Evolutionary conservation across 2,329 filamentous ascomycete species (phyloP), one percentile per base, ranked within the genome.

Genomic region (Diaporthe sp.): DNA sequence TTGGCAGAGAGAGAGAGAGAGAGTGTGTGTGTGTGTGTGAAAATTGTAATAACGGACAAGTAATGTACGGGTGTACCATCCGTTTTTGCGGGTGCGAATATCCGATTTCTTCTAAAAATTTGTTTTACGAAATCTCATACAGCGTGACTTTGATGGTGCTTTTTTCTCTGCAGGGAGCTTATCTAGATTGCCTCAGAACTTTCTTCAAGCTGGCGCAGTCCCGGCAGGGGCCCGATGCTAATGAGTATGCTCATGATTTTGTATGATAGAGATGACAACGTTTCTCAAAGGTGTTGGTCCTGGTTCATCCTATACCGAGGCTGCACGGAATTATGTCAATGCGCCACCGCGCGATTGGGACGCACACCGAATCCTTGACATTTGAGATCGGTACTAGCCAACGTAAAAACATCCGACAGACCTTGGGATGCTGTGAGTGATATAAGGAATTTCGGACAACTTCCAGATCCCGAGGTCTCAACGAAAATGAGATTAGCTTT

Each of bases 391-490:
- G 57, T 42, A 22, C 57, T 19, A 60, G n/a, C 35, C n/a, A 28
- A 25, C 17, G 7, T n/a, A 3, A 40, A 15, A 60, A 38, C n/a
- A 25, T 17, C 35, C 12, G 28, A n/a, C 38, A 61, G 30, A 22
- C 28, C 33, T 28, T 12, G n/a, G 9, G 17, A 19, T 10, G 28
- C 10, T 57, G n/a, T n/a, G 8, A 17, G 33, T 38, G 30, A 33
- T 25, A 58, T n/a, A 30, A 25, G 55, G 4, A n/a, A 38, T n/a
- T 17, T 64, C 58, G 58, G 58, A 13, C 58, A 64, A 45, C 40
- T 64, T 64, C 58, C 40, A 64, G 25, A 30, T 45, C 30, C 58
- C 58, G 58, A 64, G 40, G 40, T 33, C 58, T 64, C 9, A 33
- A 30, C 17, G 17, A 17, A 45, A 30, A 45, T 64, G 19, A 12